These are phyloP conservation scores for Cladorrhinum sp. DNA, from an alignment of 2,329 filamentous ascomycete genomes.

Conservation along the genomic window DNA sequence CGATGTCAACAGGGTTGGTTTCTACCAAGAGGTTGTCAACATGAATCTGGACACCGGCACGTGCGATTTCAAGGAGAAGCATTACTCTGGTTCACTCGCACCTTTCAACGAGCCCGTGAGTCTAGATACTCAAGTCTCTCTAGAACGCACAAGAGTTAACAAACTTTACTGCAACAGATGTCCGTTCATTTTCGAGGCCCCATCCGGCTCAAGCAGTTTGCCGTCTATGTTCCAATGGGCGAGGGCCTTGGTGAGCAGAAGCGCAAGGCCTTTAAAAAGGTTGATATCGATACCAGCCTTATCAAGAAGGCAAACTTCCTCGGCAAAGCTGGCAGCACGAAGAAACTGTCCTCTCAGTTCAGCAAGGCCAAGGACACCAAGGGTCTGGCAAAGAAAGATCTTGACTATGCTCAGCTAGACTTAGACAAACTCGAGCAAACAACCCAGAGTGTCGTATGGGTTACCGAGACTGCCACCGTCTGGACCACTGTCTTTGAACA, in stretches of 20 bases:
- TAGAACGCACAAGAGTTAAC: not conserved
- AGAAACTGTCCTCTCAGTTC: not conserved
- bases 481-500: not conserved
- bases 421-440: not conserved
- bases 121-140: slow-evolving; percentile 15
- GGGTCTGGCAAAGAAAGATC: not conserved
- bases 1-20: slow-evolving; percentile 57
- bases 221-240: slow-evolving; percentile 58
- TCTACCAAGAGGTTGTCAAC: slow-evolving; percentile 60
- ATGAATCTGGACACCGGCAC: slow-evolving; percentile 53
- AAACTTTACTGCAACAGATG: slow-evolving; percentile 45
- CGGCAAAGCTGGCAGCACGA: not conserved
- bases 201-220: slow-evolving; percentile 63
- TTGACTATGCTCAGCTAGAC: not conserved
- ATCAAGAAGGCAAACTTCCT: not conserved
- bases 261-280: not conserved
- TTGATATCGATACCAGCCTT: not conserved
- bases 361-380: not conserved
- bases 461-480: not conserved
- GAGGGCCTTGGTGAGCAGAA: not conserved
- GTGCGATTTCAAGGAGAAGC: slow-evolving; percentile 51
- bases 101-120: slow-evolving; percentile 70
- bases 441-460: not conserved
- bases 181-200: slow-evolving; percentile 73
- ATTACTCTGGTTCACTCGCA: slow-evolving; percentile 60